Evolutionary conservation across 2,329 filamentous ascomycete genomes (phyloP), one percentile per base, ranked within the genome.

Genomic region (Colletotrichum paranaense): DNA sequence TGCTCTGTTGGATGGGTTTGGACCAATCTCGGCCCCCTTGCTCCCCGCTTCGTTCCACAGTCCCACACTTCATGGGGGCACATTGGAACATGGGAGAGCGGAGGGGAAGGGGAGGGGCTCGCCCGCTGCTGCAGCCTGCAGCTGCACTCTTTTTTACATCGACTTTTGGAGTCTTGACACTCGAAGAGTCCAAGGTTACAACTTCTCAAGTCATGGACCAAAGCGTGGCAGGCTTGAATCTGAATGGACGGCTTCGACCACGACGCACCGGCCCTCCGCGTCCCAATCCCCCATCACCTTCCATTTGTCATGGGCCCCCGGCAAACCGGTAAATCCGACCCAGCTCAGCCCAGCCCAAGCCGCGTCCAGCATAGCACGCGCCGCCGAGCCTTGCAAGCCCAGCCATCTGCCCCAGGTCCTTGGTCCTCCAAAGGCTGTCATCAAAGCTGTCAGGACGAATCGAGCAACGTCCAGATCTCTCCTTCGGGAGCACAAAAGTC

Each of bases 391-490:
- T 64, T 59, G 55, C 65, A 63, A 68, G 69, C 65, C 59, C 38
- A 19, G 64, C 38, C 42, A 53, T 62, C 19, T 67, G 57, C 57
- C 65, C 65, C 65, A 38, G 69, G 69, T 68, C 46, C 49, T 35
- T 56, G 63, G 64, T 67, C 62, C 63, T 68, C 57, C 19, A 55
- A 67, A 62, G 56, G 63, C 70, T 65, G 68, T 63, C 68, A 67
- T 52, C 52, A 58, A 67, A 63, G n/a, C 68, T 72, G 72, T 74
- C 68, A 72, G 24, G 62, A 74, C 68, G 52, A 72, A 74, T 72
- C 72, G 68, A 74, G 72, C 72, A 63, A 74, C 55, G 67, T 59
- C 68, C 52, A 35, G 68, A 72, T 72, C 72, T 72, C 58, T 67
- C 60, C 38, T 72, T 74, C 63, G 67, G 72, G 62, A 64, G 62